A percentile compares a stretch with the other conserved stretches of the same genome.
Evolutionary conservation across 2,329 filamentous ascomycete genomes (phyloP).

Genomic region (Aureobasidium uvarum): DNA sequence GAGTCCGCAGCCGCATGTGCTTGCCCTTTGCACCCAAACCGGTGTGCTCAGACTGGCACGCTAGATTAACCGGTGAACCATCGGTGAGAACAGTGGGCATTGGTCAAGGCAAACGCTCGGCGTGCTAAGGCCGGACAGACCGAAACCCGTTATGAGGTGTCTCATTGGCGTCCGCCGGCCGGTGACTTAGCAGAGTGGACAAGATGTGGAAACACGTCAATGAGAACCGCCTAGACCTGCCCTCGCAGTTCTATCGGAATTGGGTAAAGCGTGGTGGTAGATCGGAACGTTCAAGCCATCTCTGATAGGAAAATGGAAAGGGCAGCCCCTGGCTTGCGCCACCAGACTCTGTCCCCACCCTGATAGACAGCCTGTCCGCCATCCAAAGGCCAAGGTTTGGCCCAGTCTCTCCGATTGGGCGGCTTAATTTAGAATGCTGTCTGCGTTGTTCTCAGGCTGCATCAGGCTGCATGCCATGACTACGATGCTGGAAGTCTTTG

Average conservation of each 20-base stretch:
- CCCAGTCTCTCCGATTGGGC: conserved; percentile 22
- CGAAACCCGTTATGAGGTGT: neutral
- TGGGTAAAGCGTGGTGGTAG: conserved; percentile 4
- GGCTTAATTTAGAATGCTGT: conserved; percentile 21
- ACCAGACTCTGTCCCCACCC: conserved; percentile 5
- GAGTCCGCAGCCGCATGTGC: neutral
- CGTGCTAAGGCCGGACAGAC: neutral
- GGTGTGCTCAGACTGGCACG: conserved; percentile 9
- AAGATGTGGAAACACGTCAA: conserved; percentile 1
- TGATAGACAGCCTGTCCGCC: neutral
- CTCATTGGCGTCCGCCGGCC: neutral
- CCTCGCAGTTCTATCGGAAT: conserved; percentile 21
- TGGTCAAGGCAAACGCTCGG: neutral
- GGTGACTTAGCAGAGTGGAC: conserved; percentile 5
- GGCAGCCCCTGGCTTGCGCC: conserved; percentile 17
- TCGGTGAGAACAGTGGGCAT: neutral
- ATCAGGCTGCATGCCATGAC: conserved; percentile 20
- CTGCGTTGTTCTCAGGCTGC: conserved; percentile 21
- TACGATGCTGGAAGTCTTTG: neutral
- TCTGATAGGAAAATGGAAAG: conserved; percentile 20
- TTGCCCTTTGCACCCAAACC: conserved; percentile 3
- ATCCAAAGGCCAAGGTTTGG: conserved; percentile 2
- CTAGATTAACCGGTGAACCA: conserved; percentile 23
- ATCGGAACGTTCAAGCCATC: conserved; percentile 9
- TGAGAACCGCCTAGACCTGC: conserved; percentile 5